A percentile compares a stretch with the other conserved stretches of the same genome.
phyloP scores from a whole-genome alignment of 257 asterid genomes.

The Penstemon barbatus region DNA sequence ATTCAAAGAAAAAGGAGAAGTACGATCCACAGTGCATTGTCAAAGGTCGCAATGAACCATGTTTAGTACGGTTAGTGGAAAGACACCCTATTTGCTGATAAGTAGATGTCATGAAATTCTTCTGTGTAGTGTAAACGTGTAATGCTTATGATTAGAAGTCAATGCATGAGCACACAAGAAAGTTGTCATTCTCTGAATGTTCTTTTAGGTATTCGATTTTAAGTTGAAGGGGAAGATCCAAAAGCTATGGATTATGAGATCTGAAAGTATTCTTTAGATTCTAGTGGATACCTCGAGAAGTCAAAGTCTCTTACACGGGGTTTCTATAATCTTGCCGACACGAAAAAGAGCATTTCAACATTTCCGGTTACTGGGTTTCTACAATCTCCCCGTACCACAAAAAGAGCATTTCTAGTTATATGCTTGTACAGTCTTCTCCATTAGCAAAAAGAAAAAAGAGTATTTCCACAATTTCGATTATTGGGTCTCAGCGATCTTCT shows the following conservation, averaged over 20 bases:
- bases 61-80: constrained; percentile 74
- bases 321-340: background rate
- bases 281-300: background rate
- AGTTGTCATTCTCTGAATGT: background rate
- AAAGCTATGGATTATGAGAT: background rate
- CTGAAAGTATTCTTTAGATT: background rate
- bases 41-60: constrained; percentile 97
- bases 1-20: constrained; percentile 91
- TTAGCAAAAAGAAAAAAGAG: background rate
- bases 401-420: background rate
- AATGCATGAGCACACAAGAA: constrained; percentile 1
- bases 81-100: constrained; percentile 11
- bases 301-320: background rate
- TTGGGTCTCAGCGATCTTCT: background rate
- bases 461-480: background rate
- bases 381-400: background rate
- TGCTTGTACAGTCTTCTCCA: background rate
- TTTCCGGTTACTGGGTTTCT: background rate
- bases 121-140: background rate
- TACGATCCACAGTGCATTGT: constrained; percentile 72
- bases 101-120: constrained; percentile 12
- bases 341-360: background rate
- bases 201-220: constrained; percentile 13
- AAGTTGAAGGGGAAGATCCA: background rate
- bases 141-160: background rate